Evolutionary conservation across 2,329 filamentous ascomycete species (phyloP).

Genomic region (Pezicula neosporulosa): DNA sequence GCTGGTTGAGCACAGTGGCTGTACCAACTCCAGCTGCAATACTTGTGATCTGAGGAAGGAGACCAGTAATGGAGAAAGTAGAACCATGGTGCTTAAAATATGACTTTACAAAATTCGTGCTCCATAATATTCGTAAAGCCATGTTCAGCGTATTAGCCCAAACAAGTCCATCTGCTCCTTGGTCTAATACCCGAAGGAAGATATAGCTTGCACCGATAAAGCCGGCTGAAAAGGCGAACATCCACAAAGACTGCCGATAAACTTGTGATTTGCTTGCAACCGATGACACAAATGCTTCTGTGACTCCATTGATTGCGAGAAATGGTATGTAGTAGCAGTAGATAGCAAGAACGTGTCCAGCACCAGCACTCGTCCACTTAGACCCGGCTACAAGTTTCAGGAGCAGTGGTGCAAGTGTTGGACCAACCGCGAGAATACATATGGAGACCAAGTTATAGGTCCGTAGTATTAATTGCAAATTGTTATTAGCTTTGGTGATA

Average conservation of each 20-base stretch:
- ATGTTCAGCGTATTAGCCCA: slow-evolving; percentile 89
- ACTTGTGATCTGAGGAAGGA: slow-evolving; percentile 42
- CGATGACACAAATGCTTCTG: slow-evolving; percentile 88
- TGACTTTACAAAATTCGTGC: slow-evolving; percentile 62
- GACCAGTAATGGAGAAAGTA: slow-evolving; percentile 34
- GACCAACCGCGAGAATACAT: slow-evolving; percentile 66
- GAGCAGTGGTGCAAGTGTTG: slow-evolving; percentile 69
- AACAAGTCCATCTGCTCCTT: slow-evolving; percentile 79
- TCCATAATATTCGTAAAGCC: slow-evolving; percentile 80
- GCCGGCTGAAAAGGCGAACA: slow-evolving; percentile 74
- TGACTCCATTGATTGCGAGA: slow-evolving; percentile 85
- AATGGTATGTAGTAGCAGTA: slow-evolving; percentile 96
- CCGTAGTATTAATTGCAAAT: slow-evolving; percentile 63
- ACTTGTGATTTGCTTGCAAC: slow-evolving; percentile 76
- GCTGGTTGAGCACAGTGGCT: slow-evolving; percentile 35
- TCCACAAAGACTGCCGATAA: slow-evolving; percentile 75
- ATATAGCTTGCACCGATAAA: slow-evolving; percentile 75
- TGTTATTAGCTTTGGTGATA: slow-evolving; percentile 40
- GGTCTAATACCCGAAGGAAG: slow-evolving; percentile 63
- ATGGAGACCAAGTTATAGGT: slow-evolving; percentile 74
- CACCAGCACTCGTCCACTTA: slow-evolving; percentile 71
- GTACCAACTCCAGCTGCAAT: slow-evolving; percentile 41
- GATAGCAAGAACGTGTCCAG: slow-evolving; percentile 67
- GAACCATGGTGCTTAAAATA: slow-evolving; percentile 54
- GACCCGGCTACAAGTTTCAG: slow-evolving; percentile 73